Evolutionary conservation across 2,329 filamentous ascomycete species (phyloP).

Genomic region (Colletotrichum echinochloae): DNA sequence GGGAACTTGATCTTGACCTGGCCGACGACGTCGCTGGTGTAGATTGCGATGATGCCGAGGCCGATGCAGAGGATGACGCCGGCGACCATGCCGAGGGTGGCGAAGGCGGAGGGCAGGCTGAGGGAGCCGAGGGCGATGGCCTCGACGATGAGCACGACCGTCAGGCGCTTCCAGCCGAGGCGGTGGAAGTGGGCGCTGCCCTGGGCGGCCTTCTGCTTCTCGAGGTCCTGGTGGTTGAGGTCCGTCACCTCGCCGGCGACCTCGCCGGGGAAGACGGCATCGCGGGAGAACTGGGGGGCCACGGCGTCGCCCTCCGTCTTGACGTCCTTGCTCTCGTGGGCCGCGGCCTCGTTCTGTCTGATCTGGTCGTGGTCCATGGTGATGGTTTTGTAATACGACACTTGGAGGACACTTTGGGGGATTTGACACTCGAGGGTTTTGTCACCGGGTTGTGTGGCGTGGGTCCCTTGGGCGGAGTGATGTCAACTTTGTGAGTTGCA

Average conservation of each 20-base stretch:
- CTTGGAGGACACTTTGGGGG: no score
- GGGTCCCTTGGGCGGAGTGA: conserved; percentile 16
- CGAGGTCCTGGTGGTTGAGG: conserved; percentile 53
- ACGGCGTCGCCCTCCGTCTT: conserved; percentile 34
- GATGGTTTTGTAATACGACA: no score
- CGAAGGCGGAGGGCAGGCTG: conserved; percentile 64
- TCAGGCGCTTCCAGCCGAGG: conserved; percentile 68
- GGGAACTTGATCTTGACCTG: conserved; percentile 64
- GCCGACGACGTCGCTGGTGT: conserved; percentile 55
- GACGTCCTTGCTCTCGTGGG: conserved; percentile 32
- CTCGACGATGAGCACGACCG: conserved; percentile 67
- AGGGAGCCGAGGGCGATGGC: conserved; percentile 67
- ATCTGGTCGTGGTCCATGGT: conserved; percentile 41
- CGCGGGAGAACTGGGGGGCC: conserved; percentile 40
- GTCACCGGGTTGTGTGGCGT: conserved; percentile 10
- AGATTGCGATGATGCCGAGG: conserved; percentile 55
- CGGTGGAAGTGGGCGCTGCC: conserved; percentile 63
- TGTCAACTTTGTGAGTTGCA: conserved; percentile 2
- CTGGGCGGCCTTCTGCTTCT: conserved; percentile 59
- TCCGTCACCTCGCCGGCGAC: conserved; percentile 44
- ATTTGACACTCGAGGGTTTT: no score
- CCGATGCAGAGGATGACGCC: conserved; percentile 52
- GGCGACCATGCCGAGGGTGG: conserved; percentile 63
- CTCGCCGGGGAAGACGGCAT: conserved; percentile 45
- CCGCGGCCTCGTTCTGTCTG: conserved; percentile 14